Conservation (phyloP, 1,284 basidiomycete species). For the Athelia psychrophila region DNA sequence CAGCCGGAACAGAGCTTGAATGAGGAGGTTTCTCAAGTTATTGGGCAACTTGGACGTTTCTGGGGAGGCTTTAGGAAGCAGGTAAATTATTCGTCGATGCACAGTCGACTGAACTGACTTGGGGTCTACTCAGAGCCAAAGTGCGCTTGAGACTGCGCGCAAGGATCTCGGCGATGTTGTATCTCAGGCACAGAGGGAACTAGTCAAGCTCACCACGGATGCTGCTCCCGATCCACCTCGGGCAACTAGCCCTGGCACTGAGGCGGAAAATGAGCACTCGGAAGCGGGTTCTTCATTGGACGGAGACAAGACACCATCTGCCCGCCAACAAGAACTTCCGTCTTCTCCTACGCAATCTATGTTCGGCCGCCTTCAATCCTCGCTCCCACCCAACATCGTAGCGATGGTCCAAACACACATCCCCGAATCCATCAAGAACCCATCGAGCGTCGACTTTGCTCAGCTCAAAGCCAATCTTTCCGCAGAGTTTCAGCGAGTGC, state of each 20-base stretch:
- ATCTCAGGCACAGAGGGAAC: constrained; percentile 78
- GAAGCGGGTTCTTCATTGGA: constrained; percentile 19
- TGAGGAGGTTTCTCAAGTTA: constrained; percentile 84
- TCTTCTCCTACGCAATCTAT: constrained; percentile 41
- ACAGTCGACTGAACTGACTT: constrained; percentile 3
- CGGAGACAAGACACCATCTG: constrained; percentile 19
- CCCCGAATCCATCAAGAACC: constrained; percentile 62
- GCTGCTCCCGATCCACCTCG: constrained; percentile 8
- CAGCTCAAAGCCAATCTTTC: constrained; percentile 65
- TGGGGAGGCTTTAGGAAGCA: constrained; percentile 91
- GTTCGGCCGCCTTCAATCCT: constrained; percentile 69
- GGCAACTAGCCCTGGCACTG: constrained; percentile 6
- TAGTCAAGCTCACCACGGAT: constrained; percentile 58
- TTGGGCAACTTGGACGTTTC: constrained; percentile 79
- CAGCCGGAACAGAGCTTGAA: constrained; percentile 65
- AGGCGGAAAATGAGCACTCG: constrained; percentile 7
- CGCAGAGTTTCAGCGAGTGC: constrained; percentile 70
- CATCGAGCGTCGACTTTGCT: constrained; percentile 63
- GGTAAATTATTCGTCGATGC: constrained; percentile 41
- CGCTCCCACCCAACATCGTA: constrained; percentile 71
- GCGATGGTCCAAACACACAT: constrained; percentile 64
- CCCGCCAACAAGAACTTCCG: constrained; percentile 12
- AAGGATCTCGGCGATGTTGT: constrained; percentile 80
- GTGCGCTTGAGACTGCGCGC: constrained; percentile 66
- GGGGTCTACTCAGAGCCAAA: constrained; percentile 78